phyloP scores from a whole-genome alignment of 495 filamentous ascomycete genomes.

The Talaromyces stipitatus region DNA sequence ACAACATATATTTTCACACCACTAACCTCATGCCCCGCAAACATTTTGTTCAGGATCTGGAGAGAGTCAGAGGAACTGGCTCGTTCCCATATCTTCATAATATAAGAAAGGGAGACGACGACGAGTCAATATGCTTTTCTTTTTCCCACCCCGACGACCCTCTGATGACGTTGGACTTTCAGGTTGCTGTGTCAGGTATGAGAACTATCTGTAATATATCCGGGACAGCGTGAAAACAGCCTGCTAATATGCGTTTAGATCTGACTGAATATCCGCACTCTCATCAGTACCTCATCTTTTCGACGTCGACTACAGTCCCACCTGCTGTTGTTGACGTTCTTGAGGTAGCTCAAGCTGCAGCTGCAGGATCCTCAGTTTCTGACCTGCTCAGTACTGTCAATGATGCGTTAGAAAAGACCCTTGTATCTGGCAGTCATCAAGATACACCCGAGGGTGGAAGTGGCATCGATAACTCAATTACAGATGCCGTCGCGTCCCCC shows the following conservation, averaged over 20 bases:
- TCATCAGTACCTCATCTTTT: constrained; percentile 55
- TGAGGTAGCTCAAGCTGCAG: constrained; percentile 25
- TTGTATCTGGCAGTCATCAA: constrained; percentile 6
- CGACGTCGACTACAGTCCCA: constrained; percentile 43
- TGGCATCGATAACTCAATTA: neutral
- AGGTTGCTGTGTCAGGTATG: constrained; percentile 46
- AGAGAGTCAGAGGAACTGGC: constrained; percentile 23
- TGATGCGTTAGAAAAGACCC: constrained; percentile 26
- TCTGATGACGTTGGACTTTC: constrained; percentile 35
- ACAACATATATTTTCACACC: neutral
- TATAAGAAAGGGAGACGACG: constrained; percentile 49
- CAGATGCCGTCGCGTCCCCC: constrained; percentile 8
- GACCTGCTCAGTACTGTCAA: constrained; percentile 31
- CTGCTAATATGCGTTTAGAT: constrained; percentile 30
- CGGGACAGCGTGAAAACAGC: neutral
- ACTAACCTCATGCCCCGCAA: constrained; percentile 44
- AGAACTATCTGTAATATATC: constrained; percentile 10
- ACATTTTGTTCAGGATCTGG: constrained; percentile 46
- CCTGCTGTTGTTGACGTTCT: constrained; percentile 36
- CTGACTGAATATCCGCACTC: constrained; percentile 55
- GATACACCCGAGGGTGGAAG: neutral
- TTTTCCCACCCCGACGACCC: constrained; percentile 24
- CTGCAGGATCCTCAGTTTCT: constrained; percentile 20
- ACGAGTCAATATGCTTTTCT: constrained; percentile 54
- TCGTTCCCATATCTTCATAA: constrained; percentile 30